A percentile compares a stretch with the other conserved stretches of the same genome.
Conservation (phyloP, 257 asterid species). For the Solanum tarijense region DNA sequence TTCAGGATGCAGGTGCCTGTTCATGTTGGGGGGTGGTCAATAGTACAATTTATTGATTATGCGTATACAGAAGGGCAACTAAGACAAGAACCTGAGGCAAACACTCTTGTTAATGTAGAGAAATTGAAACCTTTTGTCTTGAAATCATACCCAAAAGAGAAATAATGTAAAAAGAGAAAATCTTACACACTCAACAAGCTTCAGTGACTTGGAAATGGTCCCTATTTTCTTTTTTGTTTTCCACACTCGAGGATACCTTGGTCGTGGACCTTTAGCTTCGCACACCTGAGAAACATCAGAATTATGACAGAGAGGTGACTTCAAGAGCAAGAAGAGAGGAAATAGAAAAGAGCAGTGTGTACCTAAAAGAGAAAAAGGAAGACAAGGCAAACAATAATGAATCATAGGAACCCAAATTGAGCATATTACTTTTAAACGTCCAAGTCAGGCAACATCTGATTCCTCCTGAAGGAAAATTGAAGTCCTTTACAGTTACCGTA, state of each 20-base stretch:
- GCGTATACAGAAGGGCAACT: background rate
- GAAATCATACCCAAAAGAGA: background rate
- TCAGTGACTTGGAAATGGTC: slow-evolving; percentile 72
- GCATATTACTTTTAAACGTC: background rate
- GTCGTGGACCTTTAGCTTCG: slow-evolving; percentile 90
- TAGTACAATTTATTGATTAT: background rate
- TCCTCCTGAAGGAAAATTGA: background rate
- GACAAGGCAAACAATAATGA: background rate
- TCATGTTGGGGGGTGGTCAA: background rate
- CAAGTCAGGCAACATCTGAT: background rate
- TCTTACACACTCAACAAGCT: slow-evolving; percentile 82
- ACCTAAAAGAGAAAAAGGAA: background rate
- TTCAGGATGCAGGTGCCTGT: background rate
- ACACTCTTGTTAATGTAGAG: background rate
- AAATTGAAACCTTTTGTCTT: too few species aligned
- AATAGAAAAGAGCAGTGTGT: background rate
- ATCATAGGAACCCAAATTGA: background rate
- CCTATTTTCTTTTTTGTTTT: slow-evolving; percentile 65
- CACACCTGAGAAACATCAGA: slow-evolving; percentile 42
- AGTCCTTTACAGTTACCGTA: background rate
- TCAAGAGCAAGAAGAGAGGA: background rate
- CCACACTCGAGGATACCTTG: slow-evolving; percentile 93
- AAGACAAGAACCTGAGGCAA: background rate
- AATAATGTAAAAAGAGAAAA: background rate
- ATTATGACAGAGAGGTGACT: background rate